Evolutionary conservation across 1,284 basidiomycete species (phyloP), one percentile per base, ranked within the genome.

Genomic region (Malassezia arunalokei): DNA sequence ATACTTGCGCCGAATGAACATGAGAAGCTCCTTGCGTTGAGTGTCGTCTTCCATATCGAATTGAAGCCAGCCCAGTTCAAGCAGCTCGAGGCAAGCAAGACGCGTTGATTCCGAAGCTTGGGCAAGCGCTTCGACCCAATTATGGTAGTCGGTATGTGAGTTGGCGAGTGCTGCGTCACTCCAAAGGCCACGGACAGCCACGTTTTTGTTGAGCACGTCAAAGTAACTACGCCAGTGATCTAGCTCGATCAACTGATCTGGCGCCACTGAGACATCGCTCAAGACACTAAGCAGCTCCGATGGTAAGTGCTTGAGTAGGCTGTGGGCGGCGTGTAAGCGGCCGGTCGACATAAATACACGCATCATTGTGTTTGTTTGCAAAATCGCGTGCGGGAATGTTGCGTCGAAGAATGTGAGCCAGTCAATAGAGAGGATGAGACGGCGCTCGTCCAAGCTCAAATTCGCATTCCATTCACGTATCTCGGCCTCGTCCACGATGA

Each of bases 341-440:
- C 68, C 68, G 1, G 61, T 62, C 7, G 51, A 56, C 47, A 71
- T 44, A 38, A 70, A 68, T 12, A 63, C 56, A 39, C 68, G 59
- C 31, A 63, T 60, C 15, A 71, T 56, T 4, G 54, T 57, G 28
- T 71, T 71, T 32, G 56, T 64, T 37, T 72, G 69, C 40, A 66
- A 50, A 51, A 73, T 65, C 5, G 68, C 71, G 37, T 69, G 64
- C 5, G 57, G 57, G 29, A 57, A 62, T 15, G 74, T 75, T 6
- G 58, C 46, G 8, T 53, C 54, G 57, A 80, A 77, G 71, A 88
- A 86, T 0, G 82, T 86, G 41, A 92, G 86, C 92, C 92, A 98
- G 68, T 96, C 91, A 52, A 96, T 83, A 0, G 86, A 85, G 8
- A 88, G 80, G 45, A 95, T 79, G 8, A 98, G 77, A 43, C 85